Evolutionary conservation across 1,284 basidiomycete species (phyloP), one percentile per base, ranked within the genome.

Genomic region (Fomitopsis pinicola): DNA sequence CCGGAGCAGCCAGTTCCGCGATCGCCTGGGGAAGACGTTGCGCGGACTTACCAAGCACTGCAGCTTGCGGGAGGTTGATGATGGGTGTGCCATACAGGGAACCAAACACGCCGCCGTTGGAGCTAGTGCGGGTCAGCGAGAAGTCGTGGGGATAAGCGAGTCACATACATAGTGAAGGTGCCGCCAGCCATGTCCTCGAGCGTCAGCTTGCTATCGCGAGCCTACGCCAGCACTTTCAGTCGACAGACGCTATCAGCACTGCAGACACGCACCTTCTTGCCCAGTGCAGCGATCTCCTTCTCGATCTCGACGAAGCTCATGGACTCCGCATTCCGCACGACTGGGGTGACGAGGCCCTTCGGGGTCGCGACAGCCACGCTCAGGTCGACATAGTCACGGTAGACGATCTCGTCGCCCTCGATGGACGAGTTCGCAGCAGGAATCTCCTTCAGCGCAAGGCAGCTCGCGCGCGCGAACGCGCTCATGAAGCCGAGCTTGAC

Each of bases 401-500:
- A 98, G 52, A 98, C 92, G 68, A 98, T 97, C 75, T 94, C 89
- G 68, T 98, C 95, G 40, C 89, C 92, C 61, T 98, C 97, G 71
- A 99, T 98, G 66, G 89, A 91, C 42, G 96, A 97, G 76, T 99
- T 99, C 63, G 95, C 97, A 9, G 86, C 87, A 19, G 95, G 96
- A 63, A 99, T 93, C 77, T 98, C 97, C 77, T 91, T 87, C 67
- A 99, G 80, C 9, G 94, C 95, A 42, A 98, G 80, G 53, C 85
- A 81, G 57, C 86, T 91, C 3, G 97, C 97, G 73, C 90, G 91
- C 55, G 95, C 91, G 72, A 99, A 99, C 48, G 95, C 95, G 66
- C 91, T 93, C 97, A 99, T 99, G 86, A 95, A 99, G 44, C 97
- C 97, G 66, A 99, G 86, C 80, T 99, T 99, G 76, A 98, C 89